These are phyloP conservation scores for Paxillus rubicundulus DNA, from an alignment of 768 basidiomycete genomes.

Conservation along the genomic window DNA sequence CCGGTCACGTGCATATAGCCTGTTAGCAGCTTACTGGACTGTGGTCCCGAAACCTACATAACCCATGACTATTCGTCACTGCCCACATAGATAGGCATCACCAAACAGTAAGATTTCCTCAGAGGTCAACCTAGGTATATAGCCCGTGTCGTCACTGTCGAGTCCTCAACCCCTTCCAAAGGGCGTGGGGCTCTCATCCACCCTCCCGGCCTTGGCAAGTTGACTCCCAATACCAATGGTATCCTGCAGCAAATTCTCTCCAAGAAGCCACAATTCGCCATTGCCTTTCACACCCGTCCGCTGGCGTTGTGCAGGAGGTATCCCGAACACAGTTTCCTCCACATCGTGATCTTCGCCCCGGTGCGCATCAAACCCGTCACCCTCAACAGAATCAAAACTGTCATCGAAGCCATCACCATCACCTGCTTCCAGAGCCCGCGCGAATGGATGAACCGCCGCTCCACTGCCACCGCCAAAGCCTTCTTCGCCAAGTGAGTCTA, in stretches of 20 bases:
- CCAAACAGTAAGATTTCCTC: too few species aligned
- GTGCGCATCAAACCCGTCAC: slow-evolving; percentile 30
- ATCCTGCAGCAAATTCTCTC: slow-evolving; percentile 60
- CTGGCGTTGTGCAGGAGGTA: slow-evolving; percentile 51
- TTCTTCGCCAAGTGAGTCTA: slow-evolving; percentile 53
- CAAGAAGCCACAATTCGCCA: slow-evolving; percentile 52
- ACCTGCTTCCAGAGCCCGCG: slow-evolving; percentile 30
- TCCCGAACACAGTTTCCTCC: slow-evolving; percentile 74
- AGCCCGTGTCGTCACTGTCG: neutral
- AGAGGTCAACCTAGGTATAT: neutral
- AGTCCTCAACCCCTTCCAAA: slow-evolving; percentile 21
- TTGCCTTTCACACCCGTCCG: slow-evolving; percentile 17
- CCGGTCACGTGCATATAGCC: slow-evolving; percentile 9
- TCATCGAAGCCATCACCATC: slow-evolving; percentile 49
- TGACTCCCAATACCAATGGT: slow-evolving; percentile 60
- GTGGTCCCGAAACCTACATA: too few species aligned
- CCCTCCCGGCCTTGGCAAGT: slow-evolving; percentile 44
- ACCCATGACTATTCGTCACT: too few species aligned
- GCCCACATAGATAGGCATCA: too few species aligned
- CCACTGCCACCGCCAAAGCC: slow-evolving; percentile 33
- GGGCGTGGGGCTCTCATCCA: slow-evolving; percentile 70
- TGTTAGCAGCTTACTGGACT: too few species aligned
- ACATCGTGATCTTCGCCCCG: slow-evolving; percentile 29
- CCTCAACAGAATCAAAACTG: slow-evolving; percentile 47
- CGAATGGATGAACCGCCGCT: slow-evolving; percentile 61